Evolutionary conservation across 2,329 filamentous ascomycete species (phyloP).

Genomic region (Alternaria burnsii): DNA sequence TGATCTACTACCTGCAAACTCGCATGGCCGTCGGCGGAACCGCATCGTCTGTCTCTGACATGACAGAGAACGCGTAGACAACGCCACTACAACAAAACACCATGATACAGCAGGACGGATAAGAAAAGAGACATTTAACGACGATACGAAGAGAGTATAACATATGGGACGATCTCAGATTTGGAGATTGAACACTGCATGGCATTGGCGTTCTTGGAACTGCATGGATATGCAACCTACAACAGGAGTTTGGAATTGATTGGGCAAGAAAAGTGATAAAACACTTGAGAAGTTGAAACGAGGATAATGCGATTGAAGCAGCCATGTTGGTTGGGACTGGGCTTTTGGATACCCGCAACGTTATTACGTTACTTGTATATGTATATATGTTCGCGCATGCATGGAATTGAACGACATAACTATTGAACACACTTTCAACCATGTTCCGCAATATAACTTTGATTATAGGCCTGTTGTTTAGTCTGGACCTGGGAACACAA

Average conservation of each 20-base stretch:
- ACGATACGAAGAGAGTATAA: not conserved
- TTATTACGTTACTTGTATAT: slow-evolving; percentile 1
- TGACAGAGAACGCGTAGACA: slow-evolving; percentile 31
- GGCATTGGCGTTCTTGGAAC: slow-evolving; percentile 6
- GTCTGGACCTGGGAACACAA: not conserved
- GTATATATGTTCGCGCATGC: not conserved
- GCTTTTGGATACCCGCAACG: slow-evolving; percentile 14
- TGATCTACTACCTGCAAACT: slow-evolving; percentile 60
- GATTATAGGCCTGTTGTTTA: not conserved
- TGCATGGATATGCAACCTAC: slow-evolving; percentile 6
- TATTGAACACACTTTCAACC: not conserved
- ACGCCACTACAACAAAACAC: not conserved
- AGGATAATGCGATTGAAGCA: slow-evolving; percentile 8
- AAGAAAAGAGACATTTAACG: not conserved
- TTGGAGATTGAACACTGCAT: slow-evolving; percentile 3
- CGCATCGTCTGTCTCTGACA: slow-evolving; percentile 41
- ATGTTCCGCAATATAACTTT: not conserved
- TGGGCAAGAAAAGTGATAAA: not conserved
- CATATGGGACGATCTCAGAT: not conserved
- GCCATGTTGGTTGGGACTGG: not conserved
- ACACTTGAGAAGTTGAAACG: not conserved
- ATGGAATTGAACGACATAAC: not conserved
- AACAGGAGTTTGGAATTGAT: not conserved
- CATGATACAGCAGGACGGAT: not conserved
- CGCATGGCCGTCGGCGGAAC: slow-evolving; percentile 51